Base-by-base conservation (phyloP, 148 eudicot species). In the Tetragonia tetragonoides region DNA sequence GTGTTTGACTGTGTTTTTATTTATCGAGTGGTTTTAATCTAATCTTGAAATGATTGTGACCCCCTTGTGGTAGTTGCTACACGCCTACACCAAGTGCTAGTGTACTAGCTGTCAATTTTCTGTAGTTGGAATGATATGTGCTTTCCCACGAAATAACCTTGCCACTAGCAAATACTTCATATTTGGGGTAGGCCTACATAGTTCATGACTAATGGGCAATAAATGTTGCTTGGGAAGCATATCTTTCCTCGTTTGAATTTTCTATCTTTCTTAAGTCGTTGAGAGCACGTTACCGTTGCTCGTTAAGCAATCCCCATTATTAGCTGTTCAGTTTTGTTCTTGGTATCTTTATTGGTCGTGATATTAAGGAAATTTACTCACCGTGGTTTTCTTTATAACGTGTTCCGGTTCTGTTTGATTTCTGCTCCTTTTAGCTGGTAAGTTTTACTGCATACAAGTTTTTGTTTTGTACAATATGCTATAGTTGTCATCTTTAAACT, bases 1-100 rank as follows among this genome's bases (percentile, higher is more conserved):
- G 56, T 76, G 70, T 34, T 44, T 56, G 46, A 69, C 38, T 75
- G 62, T 62, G 63, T 21, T 56, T 81, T 76, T 51, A 38, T 47
- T 68, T 57, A 56, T 59, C 46, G 15, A 42, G 76, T 75, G 66
- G 79, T 62, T 57, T 18, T 70, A 7, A 69, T 74, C 63, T 67
- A 40, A 66, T n/a, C 9, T 14, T 59, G 5, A 66, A 37, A 42
- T 42, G 37, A 66, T 73, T 10, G 68, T 67, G 68, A 70, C 34
- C 34, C 57, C 39, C 5, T 21, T 64, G 38, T 17, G 34, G 34
- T 28, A 28, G 34, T 65, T 7, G 65, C 72, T 10, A 14, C 59
- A 54, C 16, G 15, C 11, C 59, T 54, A 42, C 17, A 40, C 34
- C 34, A 39, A 49, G 12, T 49, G 53, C 10, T 67, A 7, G 18